Base-by-base conservation (phyloP, 2,329 filamentous ascomycete species). In the Hypoxylon sp. region DNA sequence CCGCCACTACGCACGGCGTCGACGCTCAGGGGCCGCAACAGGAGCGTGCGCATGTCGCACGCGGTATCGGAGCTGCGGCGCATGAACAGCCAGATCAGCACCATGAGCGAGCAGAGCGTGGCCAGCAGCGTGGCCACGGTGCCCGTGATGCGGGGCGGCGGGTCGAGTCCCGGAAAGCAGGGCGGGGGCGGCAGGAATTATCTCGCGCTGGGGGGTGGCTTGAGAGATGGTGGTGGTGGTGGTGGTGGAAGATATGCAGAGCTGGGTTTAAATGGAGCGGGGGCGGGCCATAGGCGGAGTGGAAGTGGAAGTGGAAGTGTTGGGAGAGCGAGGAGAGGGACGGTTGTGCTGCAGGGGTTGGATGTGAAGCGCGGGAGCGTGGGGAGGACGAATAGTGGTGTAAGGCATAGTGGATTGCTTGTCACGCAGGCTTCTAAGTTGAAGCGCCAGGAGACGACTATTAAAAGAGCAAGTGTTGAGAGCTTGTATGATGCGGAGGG, bases 61-160 rank as follows among this genome's bases (percentile, higher is more conserved):
- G 81, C 84, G 2, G 82, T 87, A 30, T 81, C 82, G 17, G 83
- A 87, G 75, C 82, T 89, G 61, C 82, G 86, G 9, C 81, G 86
- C 55, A 88, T 88, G 85, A 88, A 89, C 78, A 87, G 84, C 75
- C 77, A 83, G 58, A 73, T 86, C 49, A 85, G 82, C 72, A 78
- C 80, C 11, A 71, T 83, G 48, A 85, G 82, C 72, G 79, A 81
- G 1, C 79, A 80, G 60, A 85, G 83, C 77, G 75, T 76, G 17
- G 78, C 79, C 9, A 83, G 81, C 43, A 80, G n/a, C n/a, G n/a
- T n/a, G n/a, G n/a, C 81, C 1, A 82, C 80, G 7, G 69, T 84
- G 17, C 79, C 81, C 0, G 74, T 71, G 0, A 74, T 82, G 14
- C 71, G 81, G 23, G 79, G 79, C 48, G 81, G 81, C 21, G 79